Evolutionary conservation across 768 basidiomycete species (phyloP).

Genomic region (Tricholomella constricta): DNA sequence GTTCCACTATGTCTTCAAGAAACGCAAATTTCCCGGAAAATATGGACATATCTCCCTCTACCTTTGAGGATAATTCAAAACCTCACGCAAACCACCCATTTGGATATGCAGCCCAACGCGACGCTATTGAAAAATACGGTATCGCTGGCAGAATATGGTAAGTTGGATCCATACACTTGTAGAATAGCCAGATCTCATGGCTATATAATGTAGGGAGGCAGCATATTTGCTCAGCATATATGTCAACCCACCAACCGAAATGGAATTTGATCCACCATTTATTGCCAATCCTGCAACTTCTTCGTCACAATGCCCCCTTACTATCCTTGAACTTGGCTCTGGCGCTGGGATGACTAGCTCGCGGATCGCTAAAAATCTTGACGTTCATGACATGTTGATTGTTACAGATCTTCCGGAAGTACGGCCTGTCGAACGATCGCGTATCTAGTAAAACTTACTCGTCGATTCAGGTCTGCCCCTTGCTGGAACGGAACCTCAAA

Average conservation of each 20-base stretch:
- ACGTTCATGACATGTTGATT: slow-evolving; percentile 49
- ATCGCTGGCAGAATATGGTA: slow-evolving; percentile 89
- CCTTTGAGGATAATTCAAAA: background rate
- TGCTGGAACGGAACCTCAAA: slow-evolving; percentile 43
- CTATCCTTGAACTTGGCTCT: slow-evolving; percentile 77
- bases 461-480: slow-evolving; percentile 43
- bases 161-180: slow-evolving; percentile 16
- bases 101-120: slow-evolving; percentile 43
- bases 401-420: slow-evolving; percentile 83
- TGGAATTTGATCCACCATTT: slow-evolving; percentile 60
- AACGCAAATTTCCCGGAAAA: slow-evolving; percentile 40
- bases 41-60: slow-evolving; percentile 37
- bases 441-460: background rate
- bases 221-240: slow-evolving; percentile 63
- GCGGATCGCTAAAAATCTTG: slow-evolving; percentile 33
- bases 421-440: slow-evolving; percentile 8
- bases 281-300: slow-evolving; percentile 20
- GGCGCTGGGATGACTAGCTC: slow-evolving; percentile 69
- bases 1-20: background rate
- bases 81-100: slow-evolving; percentile 21
- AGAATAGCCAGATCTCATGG: slow-evolving; percentile 16
- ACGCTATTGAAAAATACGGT: slow-evolving; percentile 70
- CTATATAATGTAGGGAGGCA: slow-evolving; percentile 60
- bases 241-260: slow-evolving; percentile 37
- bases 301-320: slow-evolving; percentile 17